These are phyloP conservation scores for Pythium oligandrum DNA, from an alignment of 352 stramenopile species.

Conservation along the genomic window DNA sequence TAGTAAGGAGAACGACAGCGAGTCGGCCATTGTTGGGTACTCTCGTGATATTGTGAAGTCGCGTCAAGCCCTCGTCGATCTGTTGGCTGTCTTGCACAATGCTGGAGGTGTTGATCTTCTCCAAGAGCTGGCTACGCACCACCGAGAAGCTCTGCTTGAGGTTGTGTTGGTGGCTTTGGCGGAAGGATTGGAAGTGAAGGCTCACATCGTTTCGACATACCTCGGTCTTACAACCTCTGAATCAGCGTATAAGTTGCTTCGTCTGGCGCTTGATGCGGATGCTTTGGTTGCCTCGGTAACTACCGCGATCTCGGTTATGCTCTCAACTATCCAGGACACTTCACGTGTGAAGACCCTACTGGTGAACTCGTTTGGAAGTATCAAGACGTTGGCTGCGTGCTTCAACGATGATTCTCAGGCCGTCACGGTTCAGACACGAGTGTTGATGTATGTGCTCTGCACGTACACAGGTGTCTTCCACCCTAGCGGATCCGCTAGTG, in stretches of 20 bases:
- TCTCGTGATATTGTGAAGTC: slow-evolving; percentile 31
- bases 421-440: slow-evolving; percentile 31
- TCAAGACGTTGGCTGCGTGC: slow-evolving; percentile 49
- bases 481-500: slow-evolving; percentile 4
- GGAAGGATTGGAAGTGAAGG: slow-evolving; percentile 47
- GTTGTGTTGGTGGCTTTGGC: slow-evolving; percentile 48
- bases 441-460: slow-evolving; percentile 58
- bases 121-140: slow-evolving; percentile 41
- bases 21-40: slow-evolving; percentile 37
- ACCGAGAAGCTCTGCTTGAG: slow-evolving; percentile 64
- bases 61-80: slow-evolving; percentile 39
- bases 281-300: slow-evolving; percentile 35
- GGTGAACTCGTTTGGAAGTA: slow-evolving; percentile 53
- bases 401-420: slow-evolving; percentile 59
- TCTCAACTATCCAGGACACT: slow-evolving; percentile 38
- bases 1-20: slow-evolving; percentile 29
- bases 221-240: slow-evolving; percentile 29
- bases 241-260: slow-evolving; percentile 47
- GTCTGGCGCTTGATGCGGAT: slow-evolving; percentile 46
- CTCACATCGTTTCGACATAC: slow-evolving; percentile 51
- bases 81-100: slow-evolving; percentile 36
- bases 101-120: slow-evolving; percentile 31
- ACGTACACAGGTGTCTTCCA: slow-evolving; percentile 43
- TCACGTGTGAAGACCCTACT: slow-evolving; percentile 43
- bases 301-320: slow-evolving; percentile 30